These are phyloP conservation scores for Ophiostoma triangulosporum DNA, from an alignment of 2,329 filamentous ascomycete species.

Conservation along the genomic window DNA sequence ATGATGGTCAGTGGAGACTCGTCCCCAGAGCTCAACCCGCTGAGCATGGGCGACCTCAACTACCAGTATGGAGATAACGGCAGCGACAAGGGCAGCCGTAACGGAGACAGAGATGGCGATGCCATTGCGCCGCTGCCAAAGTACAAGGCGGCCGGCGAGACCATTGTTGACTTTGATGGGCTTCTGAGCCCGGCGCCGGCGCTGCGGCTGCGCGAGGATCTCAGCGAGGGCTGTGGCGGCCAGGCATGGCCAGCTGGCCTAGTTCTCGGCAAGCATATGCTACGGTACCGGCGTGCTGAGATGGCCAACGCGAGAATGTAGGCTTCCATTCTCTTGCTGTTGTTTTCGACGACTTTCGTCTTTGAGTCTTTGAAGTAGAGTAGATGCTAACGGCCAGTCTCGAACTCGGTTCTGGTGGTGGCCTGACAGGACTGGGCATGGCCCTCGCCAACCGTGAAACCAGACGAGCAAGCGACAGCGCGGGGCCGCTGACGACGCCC, in stretches of 20 bases:
- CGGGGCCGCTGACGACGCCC: conserved; percentile 16
- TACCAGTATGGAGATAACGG: conserved; percentile 14
- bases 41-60: conserved; percentile 24
- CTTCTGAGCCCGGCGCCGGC: conserved; percentile 45
- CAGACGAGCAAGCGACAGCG: background rate
- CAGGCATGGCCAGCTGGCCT: conserved; percentile 92
- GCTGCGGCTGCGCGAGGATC: conserved; percentile 70
- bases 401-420: conserved; percentile 84
- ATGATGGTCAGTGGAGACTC: conserved; percentile 16
- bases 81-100: conserved; percentile 13
- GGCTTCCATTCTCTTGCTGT: conserved; percentile 18
- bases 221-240: conserved; percentile 78
- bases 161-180: conserved; percentile 53
- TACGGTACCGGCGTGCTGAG: conserved; percentile 54
- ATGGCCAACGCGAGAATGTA: conserved; percentile 60
- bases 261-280: conserved; percentile 73
- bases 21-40: conserved; percentile 36
- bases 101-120: conserved; percentile 17
- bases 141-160: conserved; percentile 41
- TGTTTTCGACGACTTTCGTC: too few relatives aligned
- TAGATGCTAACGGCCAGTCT: conserved; percentile 41
- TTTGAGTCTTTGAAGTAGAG: too few relatives aligned
- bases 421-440: conserved; percentile 61
- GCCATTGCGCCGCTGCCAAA: conserved; percentile 45
- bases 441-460: conserved; percentile 34